Conservation (phyloP, 179 eudicot species). For the Amaranthus tricolor region DNA sequence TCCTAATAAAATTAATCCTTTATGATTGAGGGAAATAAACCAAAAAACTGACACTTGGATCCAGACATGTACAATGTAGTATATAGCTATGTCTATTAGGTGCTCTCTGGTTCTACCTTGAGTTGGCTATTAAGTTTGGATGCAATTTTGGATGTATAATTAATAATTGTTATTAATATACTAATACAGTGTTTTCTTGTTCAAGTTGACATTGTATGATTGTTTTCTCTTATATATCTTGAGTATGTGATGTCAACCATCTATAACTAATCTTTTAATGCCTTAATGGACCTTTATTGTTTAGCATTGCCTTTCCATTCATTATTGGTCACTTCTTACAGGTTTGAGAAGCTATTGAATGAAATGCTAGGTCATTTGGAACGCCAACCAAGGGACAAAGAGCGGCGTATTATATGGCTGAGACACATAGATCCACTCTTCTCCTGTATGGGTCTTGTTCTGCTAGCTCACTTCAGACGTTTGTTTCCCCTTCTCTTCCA, state of each 20-base stretch:
- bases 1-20: not conserved
- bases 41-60: not conserved
- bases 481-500: slow-evolving; percentile 85
- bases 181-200: not conserved
- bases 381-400: slow-evolving; percentile 83
- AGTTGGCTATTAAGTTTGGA: not conserved
- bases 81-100: not conserved
- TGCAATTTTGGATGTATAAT: not conserved
- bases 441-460: slow-evolving; percentile 61
- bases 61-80: not conserved
- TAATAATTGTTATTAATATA: not conserved
- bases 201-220: not conserved
- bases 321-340: slow-evolving; percentile 21
- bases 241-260: not conserved
- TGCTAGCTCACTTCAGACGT: slow-evolving; percentile 86
- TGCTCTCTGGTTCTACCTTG: not conserved
- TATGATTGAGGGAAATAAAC: not conserved
- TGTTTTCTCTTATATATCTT: not conserved
- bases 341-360: slow-evolving; percentile 81
- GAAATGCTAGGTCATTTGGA: slow-evolving; percentile 95
- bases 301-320: slow-evolving; percentile 4
- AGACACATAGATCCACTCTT: slow-evolving; percentile 63
- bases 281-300: not conserved
- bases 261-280: not conserved
- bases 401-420: slow-evolving; percentile 87